phyloP scores from a whole-genome alignment of 257 asterid species.

The Echites panduratus region DNA sequence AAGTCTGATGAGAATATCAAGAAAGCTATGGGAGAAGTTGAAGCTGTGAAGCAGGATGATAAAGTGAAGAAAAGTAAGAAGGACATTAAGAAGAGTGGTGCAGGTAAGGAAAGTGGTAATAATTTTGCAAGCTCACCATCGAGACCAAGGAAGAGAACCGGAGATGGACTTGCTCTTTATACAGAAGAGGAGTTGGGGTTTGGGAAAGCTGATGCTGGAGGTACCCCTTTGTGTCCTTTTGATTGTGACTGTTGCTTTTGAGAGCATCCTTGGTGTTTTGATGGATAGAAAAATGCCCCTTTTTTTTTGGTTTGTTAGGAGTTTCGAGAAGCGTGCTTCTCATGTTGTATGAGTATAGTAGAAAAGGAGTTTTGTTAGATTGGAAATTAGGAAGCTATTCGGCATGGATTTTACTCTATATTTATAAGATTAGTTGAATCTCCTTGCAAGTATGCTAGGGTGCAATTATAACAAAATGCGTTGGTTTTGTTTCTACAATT shows the following conservation, averaged over 20 bases:
- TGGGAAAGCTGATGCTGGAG: slow-evolving; percentile 56
- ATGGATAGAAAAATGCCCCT: background rate
- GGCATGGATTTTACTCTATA: background rate
- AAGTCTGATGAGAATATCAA: slow-evolving; percentile 15
- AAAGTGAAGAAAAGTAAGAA: slow-evolving; percentile 25
- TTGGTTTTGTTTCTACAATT: background rate
- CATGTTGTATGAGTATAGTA: background rate
- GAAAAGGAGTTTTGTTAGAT: background rate
- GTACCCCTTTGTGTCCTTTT: slow-evolving; percentile 64
- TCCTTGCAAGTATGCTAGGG: background rate
- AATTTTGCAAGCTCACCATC: slow-evolving; percentile 7
- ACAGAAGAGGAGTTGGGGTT: slow-evolving; percentile 71
- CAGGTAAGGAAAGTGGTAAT: slow-evolving; percentile 6
- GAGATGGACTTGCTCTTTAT: slow-evolving; percentile 54
- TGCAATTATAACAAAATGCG: background rate
- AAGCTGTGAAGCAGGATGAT: slow-evolving; percentile 1
- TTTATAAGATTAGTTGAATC: background rate
- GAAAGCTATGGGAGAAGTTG: slow-evolving; percentile 16
- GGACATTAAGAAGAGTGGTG: slow-evolving; percentile 20
- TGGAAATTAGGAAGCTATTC: background rate
- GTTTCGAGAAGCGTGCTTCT: background rate
- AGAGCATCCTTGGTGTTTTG: background rate
- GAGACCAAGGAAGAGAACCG: slow-evolving; percentile 42
- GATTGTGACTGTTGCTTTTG: slow-evolving; percentile 80
- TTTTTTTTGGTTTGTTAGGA: background rate